These are phyloP conservation scores for Tolypocladium inflatum DNA, from an alignment of 2,329 filamentous ascomycete species.

Conservation along the genomic window DNA sequence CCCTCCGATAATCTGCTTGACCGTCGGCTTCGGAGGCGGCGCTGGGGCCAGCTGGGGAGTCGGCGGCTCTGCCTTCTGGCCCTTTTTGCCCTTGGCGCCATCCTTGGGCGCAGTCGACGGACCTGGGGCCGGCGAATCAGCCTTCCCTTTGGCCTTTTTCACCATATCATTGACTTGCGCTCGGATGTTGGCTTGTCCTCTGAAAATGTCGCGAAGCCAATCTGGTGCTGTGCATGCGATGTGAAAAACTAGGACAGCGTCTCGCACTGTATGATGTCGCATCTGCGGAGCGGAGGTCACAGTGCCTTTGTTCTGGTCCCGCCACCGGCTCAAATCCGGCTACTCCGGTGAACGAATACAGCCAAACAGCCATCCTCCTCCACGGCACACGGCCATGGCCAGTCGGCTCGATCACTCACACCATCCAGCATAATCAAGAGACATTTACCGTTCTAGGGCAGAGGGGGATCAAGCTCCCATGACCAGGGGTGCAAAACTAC, in stretches of 20 bases:
- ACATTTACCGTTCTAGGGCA: too few species aligned
- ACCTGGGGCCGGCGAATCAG: constrained; percentile 23
- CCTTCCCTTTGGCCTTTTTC: constrained; percentile 46
- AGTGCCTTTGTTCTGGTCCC: not conserved
- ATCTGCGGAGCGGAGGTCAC: not conserved
- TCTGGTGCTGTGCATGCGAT: not conserved
- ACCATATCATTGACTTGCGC: constrained; percentile 25
- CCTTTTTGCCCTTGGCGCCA: constrained; percentile 33
- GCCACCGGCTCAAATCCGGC: not conserved
- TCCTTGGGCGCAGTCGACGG: constrained; percentile 41
- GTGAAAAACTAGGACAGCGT: not conserved
- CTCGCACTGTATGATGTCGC: not conserved
- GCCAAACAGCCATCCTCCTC: not conserved
- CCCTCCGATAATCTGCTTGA: constrained; percentile 80
- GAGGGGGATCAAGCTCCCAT: too few species aligned
- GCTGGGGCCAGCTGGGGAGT: constrained; percentile 21
- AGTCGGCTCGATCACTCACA: not conserved
- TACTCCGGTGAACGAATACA: not conserved
- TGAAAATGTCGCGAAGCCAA: not conserved
- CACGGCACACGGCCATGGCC: not conserved
- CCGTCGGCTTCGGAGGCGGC: constrained; percentile 49
- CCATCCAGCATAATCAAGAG: not conserved
- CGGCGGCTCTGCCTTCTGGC: constrained; percentile 19
- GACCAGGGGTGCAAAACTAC: too few species aligned
- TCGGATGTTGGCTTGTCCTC: not conserved